These are phyloP conservation scores for Phytophthora tubulina DNA, from an alignment of 352 stramenopile species.

Conservation along the genomic window DNA sequence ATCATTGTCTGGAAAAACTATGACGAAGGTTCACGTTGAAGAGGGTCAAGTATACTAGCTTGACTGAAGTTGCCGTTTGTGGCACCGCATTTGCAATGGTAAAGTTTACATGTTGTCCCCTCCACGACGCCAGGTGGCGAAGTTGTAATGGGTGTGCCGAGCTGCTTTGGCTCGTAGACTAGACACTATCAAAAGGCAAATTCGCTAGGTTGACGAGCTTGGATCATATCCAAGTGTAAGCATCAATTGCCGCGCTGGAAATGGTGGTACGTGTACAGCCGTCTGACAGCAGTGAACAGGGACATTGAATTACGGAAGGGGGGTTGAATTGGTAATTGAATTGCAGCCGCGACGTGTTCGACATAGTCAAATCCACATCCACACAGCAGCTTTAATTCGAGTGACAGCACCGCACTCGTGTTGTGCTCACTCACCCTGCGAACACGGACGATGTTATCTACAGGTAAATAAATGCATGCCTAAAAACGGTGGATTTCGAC, in stretches of 20 bases:
- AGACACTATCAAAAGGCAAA: background rate
- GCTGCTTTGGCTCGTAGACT: background rate
- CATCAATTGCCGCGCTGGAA: too few species aligned
- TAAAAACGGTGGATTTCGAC: too few species aligned
- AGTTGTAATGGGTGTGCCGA: background rate
- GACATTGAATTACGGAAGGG: too few species aligned
- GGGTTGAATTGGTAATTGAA: too few species aligned
- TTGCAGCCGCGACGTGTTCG: too few species aligned
- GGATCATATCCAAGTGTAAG: too few species aligned
- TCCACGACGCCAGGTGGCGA: background rate
- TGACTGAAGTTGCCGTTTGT: background rate
- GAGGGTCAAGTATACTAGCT: constrained; percentile 27
- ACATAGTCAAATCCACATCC: background rate
- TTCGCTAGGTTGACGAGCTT: background rate
- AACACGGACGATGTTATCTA: too few species aligned
- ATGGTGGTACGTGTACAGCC: too few species aligned
- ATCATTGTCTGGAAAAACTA: background rate
- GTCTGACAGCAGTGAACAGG: too few species aligned
- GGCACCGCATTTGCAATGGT: constrained; percentile 25
- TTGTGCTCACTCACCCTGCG: too few species aligned
- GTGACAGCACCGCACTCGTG: background rate
- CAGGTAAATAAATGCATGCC: too few species aligned
- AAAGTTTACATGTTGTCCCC: constrained; percentile 7
- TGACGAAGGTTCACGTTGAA: constrained; percentile 7
- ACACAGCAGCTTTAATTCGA: background rate